Evolutionary conservation across 2,329 filamentous ascomycete species (phyloP).

Genomic region (Chrysoporthe puriensis): DNA sequence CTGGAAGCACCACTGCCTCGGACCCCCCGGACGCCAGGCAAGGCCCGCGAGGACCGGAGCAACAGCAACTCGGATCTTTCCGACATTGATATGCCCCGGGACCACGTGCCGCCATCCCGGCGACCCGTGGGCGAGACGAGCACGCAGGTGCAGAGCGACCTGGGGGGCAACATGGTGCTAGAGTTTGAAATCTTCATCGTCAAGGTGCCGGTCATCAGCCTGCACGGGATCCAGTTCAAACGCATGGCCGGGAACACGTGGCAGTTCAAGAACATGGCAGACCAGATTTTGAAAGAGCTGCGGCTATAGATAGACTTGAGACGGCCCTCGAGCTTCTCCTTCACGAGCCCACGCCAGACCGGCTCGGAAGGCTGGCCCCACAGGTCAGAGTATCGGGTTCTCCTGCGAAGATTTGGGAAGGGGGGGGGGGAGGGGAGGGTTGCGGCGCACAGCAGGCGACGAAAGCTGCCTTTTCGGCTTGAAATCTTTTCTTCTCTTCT

Average conservation of each 20-base stretch:
- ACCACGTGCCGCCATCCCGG: slow-evolving; percentile 53
- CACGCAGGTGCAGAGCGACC: slow-evolving; percentile 88
- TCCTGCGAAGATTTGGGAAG: slow-evolving; percentile 6
- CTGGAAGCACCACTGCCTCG: slow-evolving; percentile 48
- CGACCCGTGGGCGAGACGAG: slow-evolving; percentile 79
- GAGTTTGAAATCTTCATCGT: slow-evolving; percentile 97
- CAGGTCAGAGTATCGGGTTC: neutral
- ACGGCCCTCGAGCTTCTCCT: neutral
- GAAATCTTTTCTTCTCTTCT: slow-evolving; percentile 4
- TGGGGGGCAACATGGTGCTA: slow-evolving; percentile 81
- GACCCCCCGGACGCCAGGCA: slow-evolving; percentile 49
- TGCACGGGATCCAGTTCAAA: slow-evolving; percentile 98
- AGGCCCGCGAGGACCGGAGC: slow-evolving; percentile 63
- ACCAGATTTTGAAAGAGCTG: slow-evolving; percentile 87
- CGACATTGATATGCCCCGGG: slow-evolving; percentile 61
- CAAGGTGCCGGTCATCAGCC: slow-evolving; percentile 88
- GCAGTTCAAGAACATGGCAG: slow-evolving; percentile 99
- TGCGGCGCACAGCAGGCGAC: slow-evolving; percentile 17
- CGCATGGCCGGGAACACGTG: slow-evolving; percentile 93
- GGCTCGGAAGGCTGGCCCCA: slow-evolving; percentile 8
- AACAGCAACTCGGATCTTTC: slow-evolving; percentile 88
- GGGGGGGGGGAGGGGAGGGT: neutral
- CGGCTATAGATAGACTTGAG: slow-evolving; percentile 60
- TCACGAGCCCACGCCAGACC: neutral
- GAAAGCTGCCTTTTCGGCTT: slow-evolving; percentile 10